Base-by-base conservation (phyloP, 2,329 filamentous ascomycete species). In the Aspergillus piperis region DNA sequence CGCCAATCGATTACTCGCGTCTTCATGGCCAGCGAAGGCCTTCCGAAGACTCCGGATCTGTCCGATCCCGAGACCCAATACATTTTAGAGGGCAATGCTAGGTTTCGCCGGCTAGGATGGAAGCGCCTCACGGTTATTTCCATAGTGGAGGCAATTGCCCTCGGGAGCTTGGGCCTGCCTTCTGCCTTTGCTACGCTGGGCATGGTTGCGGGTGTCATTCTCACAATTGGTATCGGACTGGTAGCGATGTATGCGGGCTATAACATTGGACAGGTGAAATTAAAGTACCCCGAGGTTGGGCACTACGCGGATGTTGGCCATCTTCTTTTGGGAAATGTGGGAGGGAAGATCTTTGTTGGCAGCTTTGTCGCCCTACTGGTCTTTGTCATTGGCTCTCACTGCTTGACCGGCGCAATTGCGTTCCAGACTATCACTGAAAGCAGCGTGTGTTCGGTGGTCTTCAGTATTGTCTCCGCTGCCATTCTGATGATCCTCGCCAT, bases 91-190 rank as follows among this genome's bases (percentile, higher is more conserved):
- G 53, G 58, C 10, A 51, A 57, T 30, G 54, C 54, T 10, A 65
- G 59, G 32, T 68, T 64, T 42, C 64, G 60, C 30, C 63, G 61
- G 19, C 71, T 82, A 27, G 75, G 82, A 52, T 84, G 82, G 82
- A 81, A 82, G 68, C 75, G 78, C 21, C 70, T 81, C 25, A 81
- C 79, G 2, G 71, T 81, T 32, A 78, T 81, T 59, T 68, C 81
- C 56, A 80, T 82, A 49, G 80, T 82, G 44, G 80, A 82, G 64
- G 79, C 80, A 21, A 81, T 81, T 58, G 78, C 79, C 8, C 73
- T 82, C 19, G 80, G 80, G 51, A 77, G 75, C 30, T 71, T 81
- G 62, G 78, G 77, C 57, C 70, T 80, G 32, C 78, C 80, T 8
- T 75, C 71, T 50, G 78, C 78, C 15, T 80, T 81, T 52, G 77